Evolutionary conservation across 1,139 yeast species (phyloP).

Genomic region (Nakaseomyces bracarensis): DNA sequence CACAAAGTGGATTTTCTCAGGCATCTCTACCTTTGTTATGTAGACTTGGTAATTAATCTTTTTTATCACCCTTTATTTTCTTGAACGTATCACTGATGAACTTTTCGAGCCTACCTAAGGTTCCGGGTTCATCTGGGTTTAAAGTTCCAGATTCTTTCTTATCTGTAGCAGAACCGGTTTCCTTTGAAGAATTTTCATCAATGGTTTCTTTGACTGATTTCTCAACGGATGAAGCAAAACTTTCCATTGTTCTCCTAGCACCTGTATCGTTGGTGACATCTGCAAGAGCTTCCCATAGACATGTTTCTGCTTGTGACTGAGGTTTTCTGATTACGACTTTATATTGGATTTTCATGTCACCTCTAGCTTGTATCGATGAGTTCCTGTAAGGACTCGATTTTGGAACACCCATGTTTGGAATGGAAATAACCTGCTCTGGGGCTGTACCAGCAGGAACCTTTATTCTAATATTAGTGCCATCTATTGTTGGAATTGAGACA

Average conservation of each 20-base stretch:
- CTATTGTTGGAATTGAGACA: conserved; percentile 78
- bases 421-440: conserved; percentile 60
- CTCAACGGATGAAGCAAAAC: conserved; percentile 12
- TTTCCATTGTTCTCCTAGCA: conserved; percentile 50
- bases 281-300: conserved; percentile 90
- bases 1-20: no score
- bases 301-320: conserved; percentile 77
- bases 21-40: no score
- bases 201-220: conserved; percentile 14
- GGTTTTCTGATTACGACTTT: conserved; percentile 69
- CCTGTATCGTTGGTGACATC: conserved; percentile 73
- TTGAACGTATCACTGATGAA: conserved; percentile 59
- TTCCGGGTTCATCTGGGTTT: conserved; percentile 42
- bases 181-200: conserved; percentile 10
- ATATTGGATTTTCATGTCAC: conserved; percentile 71
- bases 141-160: conserved; percentile 2
- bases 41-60: no score
- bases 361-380: conserved; percentile 41
- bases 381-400: conserved; percentile 33
- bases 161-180: conserved; percentile 1
- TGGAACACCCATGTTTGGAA: conserved; percentile 88
- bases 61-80: conserved; percentile 36
- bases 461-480: conserved; percentile 63
- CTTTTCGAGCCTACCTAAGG: conserved; percentile 52
- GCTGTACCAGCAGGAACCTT: conserved; percentile 86